Percentiles rank a stretch among this genome's conserved stretches.
Evolutionary conservation across 2,329 filamentous ascomycete species (phyloP).

Genomic region (Phyllachora maydis): DNA sequence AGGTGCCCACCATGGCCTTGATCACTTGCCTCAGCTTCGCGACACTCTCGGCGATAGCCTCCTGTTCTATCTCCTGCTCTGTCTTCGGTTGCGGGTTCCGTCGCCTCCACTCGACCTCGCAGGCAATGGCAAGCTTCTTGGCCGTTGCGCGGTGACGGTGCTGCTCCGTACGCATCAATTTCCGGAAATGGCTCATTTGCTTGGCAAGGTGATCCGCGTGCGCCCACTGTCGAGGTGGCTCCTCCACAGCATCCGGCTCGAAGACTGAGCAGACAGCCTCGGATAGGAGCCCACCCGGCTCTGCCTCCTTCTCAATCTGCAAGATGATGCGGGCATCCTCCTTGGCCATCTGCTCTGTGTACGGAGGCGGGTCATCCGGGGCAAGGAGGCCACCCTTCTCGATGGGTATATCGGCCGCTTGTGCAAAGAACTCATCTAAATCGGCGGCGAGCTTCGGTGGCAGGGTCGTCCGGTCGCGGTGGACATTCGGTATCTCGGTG

Average conservation of each 20-base stretch:
- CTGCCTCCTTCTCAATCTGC: conserved; percentile 50
- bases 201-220: conserved; percentile 70
- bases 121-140: conserved; percentile 61
- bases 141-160: conserved; percentile 56
- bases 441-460: conserved; percentile 28
- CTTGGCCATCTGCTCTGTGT: conserved; percentile 39
- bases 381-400: conserved; percentile 32
- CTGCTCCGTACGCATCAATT: conserved; percentile 61
- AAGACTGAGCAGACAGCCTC: conserved; percentile 50
- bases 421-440: conserved; percentile 36
- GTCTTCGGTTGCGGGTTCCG: conserved; percentile 46
- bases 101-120: conserved; percentile 53
- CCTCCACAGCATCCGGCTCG: conserved; percentile 48
- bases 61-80: conserved; percentile 61
- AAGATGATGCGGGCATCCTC: conserved; percentile 51
- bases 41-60: conserved; percentile 48
- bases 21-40: conserved; percentile 53
- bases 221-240: conserved; percentile 64
- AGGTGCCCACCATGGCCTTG: conserved; percentile 31
- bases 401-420: conserved; percentile 27
- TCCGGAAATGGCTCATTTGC: conserved; percentile 63
- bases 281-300: conserved; percentile 58
- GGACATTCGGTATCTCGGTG: conserved; percentile 33
- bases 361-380: conserved; percentile 31
- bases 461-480: conserved; percentile 34